Percentiles rank a stretch among this genome's conserved stretches.
These are phyloP conservation scores for Osmanthus fragrans DNA, from an alignment of 257 asterid species.

Conservation along the genomic window DNA sequence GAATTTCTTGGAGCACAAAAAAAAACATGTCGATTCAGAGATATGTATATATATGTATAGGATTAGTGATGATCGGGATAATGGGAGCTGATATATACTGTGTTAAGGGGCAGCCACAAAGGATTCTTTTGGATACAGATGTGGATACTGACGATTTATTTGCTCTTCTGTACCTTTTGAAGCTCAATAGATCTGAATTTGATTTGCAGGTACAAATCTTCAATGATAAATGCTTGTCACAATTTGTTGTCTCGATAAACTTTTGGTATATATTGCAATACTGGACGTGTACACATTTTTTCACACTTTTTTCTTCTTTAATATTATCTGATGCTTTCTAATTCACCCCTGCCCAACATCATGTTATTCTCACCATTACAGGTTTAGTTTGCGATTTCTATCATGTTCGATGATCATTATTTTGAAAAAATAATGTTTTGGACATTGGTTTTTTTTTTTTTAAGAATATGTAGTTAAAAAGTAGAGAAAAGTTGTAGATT, in stretches of 20 bases:
- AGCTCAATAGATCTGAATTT: slow-evolving; percentile 62
- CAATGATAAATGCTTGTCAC: neutral
- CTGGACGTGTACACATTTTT: no score
- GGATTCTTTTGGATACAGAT: slow-evolving; percentile 81
- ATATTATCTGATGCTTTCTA: no score
- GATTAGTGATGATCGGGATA: slow-evolving; percentile 21
- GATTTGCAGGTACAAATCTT: slow-evolving; percentile 61
- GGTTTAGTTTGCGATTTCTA: neutral
- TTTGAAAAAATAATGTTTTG: no score
- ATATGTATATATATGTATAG: slow-evolving; percentile 21
- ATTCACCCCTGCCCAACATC: neutral
- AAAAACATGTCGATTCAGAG: slow-evolving; percentile 33
- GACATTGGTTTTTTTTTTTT: no score
- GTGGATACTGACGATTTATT: slow-evolving; percentile 80
- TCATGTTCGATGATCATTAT: no score
- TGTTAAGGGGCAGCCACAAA: slow-evolving; percentile 41
- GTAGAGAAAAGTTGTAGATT: no score
- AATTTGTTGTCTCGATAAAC: neutral
- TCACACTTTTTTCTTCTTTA: no score
- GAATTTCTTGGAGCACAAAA: neutral
- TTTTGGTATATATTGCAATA: no score
- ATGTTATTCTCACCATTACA: neutral
- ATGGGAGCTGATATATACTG: neutral
- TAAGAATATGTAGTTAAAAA: no score
- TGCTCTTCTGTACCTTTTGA: slow-evolving; percentile 74